Conservation (phyloP, 257 asterid species). For the Solanum neorickii region DNA sequence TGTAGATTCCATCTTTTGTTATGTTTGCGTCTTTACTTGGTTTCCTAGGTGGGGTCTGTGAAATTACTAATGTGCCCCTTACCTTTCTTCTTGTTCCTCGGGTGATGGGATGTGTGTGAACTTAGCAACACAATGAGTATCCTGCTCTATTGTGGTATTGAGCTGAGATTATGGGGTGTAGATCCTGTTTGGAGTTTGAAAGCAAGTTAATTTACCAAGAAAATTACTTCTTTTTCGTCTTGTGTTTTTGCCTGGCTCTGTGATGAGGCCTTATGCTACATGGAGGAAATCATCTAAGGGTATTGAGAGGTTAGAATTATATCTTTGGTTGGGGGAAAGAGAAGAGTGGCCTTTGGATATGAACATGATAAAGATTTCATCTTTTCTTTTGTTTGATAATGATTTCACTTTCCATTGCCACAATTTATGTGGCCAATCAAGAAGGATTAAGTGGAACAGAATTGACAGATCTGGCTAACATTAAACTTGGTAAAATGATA, state of each 20-base stretch:
- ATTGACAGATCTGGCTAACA: background rate
- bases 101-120: background rate
- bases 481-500: background rate
- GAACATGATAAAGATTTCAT: background rate
- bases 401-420: background rate
- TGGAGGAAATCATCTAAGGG: background rate
- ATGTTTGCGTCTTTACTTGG: background rate
- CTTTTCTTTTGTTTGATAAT: background rate
- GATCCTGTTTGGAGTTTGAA: background rate
- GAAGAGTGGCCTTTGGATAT: background rate
- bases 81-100: background rate
- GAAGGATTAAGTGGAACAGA: background rate
- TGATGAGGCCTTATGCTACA: background rate
- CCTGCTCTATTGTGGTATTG: background rate
- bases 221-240: background rate
- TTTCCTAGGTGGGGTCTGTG: slow-evolving; percentile 10
- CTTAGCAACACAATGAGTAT: background rate
- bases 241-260: background rate
- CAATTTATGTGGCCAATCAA: background rate
- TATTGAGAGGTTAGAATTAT: background rate
- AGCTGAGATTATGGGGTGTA: background rate
- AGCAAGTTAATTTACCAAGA: background rate
- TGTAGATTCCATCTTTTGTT: slow-evolving; percentile 6
- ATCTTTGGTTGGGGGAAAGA: background rate
- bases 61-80: slow-evolving; percentile 15